Conservation (phyloP, 2,329 filamentous ascomycete genomes). For the Trichoderma pleuroti region DNA sequence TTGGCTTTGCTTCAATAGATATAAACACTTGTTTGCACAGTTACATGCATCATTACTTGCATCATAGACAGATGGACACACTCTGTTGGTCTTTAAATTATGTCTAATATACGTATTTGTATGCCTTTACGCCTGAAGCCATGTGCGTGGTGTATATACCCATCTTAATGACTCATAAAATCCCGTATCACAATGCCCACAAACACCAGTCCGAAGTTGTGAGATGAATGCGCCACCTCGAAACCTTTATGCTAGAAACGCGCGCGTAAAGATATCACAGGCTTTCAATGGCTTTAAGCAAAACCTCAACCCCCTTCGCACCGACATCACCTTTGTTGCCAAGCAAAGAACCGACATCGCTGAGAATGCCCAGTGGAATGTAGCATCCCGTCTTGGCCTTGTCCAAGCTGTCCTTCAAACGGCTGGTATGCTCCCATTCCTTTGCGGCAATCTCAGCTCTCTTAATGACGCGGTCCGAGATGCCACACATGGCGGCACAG, state of each 20-base stretch:
- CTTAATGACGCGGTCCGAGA: conserved; percentile 76
- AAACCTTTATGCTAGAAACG: background rate
- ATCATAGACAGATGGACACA: background rate
- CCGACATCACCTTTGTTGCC: conserved; percentile 53
- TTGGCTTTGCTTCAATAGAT: background rate
- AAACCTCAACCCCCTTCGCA: conserved; percentile 54
- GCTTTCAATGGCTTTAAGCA: conserved; percentile 58
- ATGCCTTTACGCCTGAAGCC: background rate
- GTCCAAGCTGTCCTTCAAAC: conserved; percentile 84
- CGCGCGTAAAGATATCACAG: conserved; percentile 40
- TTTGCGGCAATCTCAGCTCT: conserved; percentile 82
- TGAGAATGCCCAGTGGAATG: conserved; percentile 80
- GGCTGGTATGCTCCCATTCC: conserved; percentile 93
- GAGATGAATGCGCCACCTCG: background rate
- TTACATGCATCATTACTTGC: background rate
- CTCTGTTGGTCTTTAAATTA: background rate
- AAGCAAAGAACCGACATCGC: conserved; percentile 78
- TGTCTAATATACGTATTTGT: background rate
- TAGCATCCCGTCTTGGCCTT: conserved; percentile 74
- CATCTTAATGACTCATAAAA: background rate
- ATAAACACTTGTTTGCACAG: background rate
- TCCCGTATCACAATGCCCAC: conserved; percentile 1
- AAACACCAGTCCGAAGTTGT: background rate
- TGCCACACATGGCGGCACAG: conserved; percentile 97
- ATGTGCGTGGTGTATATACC: background rate